phyloP scores from a whole-genome alignment of 164 flowering plant genomes.

The Vitis labrusca region DNA sequence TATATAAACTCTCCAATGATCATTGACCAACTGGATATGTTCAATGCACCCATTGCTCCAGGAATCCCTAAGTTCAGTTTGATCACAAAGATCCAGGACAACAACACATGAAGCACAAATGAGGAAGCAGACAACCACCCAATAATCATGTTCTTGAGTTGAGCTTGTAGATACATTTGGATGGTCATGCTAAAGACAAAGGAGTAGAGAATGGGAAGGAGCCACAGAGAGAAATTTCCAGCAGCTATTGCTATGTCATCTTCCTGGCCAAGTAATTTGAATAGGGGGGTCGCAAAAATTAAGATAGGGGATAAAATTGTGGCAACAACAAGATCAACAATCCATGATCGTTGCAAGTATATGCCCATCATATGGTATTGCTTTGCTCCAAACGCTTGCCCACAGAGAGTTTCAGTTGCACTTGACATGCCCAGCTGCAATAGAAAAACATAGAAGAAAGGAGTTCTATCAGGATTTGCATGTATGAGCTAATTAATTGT shows the following conservation, averaged over 20 bases:
- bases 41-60: slow-evolving; percentile 23
- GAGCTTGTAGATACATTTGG: slow-evolving; percentile 29
- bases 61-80: slow-evolving; percentile 16
- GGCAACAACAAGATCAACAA: slow-evolving; percentile 11
- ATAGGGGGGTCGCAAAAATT: slow-evolving; percentile 8
- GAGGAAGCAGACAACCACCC: slow-evolving; percentile 16
- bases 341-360: slow-evolving; percentile 30
- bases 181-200: background rate
- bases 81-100: slow-evolving; percentile 25
- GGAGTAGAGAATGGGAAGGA: slow-evolving; percentile 18
- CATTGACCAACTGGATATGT: slow-evolving; percentile 4
- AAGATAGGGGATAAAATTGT: slow-evolving; percentile 19
- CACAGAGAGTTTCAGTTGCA: slow-evolving; percentile 34
- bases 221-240: slow-evolving; percentile 18
- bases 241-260: slow-evolving; percentile 16
- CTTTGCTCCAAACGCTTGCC: slow-evolving; percentile 38
- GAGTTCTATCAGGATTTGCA: no score
- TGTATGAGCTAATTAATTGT: no score
- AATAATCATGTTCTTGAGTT: slow-evolving; percentile 22
- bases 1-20: slow-evolving; percentile 21
- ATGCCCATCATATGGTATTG: slow-evolving; percentile 33
- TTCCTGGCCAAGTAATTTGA: slow-evolving; percentile 16
- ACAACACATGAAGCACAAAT: slow-evolving; percentile 16
- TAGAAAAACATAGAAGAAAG: no score
- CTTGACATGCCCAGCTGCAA: slow-evolving; percentile 36